Evolutionary conservation across 495 filamentous ascomycete species (phyloP).

Genomic region (Glarea lozoyensis): DNA sequence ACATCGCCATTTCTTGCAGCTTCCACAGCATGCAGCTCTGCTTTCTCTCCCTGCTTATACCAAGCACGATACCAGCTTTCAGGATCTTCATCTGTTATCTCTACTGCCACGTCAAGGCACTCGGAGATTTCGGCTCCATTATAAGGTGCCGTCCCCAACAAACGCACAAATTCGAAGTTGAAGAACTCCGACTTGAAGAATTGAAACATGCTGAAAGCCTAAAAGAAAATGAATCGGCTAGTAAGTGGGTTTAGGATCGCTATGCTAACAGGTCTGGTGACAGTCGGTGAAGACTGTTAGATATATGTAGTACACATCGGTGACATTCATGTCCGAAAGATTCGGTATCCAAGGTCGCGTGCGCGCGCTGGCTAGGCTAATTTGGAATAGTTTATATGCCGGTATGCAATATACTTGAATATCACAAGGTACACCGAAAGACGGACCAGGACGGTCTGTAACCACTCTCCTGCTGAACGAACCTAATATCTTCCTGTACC

Average conservation of each 20-base stretch:
- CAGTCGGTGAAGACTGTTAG: background rate
- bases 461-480: no score
- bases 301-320: background rate
- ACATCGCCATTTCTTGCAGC: constrained; percentile 18
- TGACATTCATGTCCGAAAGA: background rate
- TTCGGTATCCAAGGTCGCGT: background rate
- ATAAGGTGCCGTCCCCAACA: constrained; percentile 29
- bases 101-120: constrained; percentile 26
- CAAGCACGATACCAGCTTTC: constrained; percentile 33
- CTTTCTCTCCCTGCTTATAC: constrained; percentile 19
- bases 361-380: background rate
- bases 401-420: background rate
- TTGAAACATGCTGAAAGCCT: background rate
- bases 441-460: no score
- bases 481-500: no score
- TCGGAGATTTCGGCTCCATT: constrained; percentile 35
- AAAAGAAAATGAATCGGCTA: background rate
- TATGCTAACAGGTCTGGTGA: background rate
- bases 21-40: constrained; percentile 27
- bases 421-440: no score
- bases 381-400: background rate
- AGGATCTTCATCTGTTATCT: constrained; percentile 31
- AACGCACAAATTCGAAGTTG: constrained; percentile 37
- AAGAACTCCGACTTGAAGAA: constrained; percentile 30
- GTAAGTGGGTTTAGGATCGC: background rate